Conservation (phyloP, 108 stramenopile species). For the Schizochytrium sp. region DNA sequence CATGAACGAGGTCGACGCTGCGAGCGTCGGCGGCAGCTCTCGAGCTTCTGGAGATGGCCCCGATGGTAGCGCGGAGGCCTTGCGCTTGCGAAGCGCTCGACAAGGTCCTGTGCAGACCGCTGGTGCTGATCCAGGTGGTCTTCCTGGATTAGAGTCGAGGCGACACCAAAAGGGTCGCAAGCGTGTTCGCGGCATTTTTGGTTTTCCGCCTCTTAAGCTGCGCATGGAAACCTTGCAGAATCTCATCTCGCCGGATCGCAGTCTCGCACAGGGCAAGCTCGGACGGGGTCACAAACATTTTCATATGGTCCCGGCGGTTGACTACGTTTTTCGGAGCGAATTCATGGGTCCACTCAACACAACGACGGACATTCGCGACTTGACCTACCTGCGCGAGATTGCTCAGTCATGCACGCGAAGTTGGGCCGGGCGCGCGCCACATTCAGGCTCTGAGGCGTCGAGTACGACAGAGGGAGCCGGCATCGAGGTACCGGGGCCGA, state of each 20-base stretch:
- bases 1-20: neutral
- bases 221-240: neutral
- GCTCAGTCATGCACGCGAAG: neutral
- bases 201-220: neutral
- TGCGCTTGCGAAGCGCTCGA: too few species aligned
- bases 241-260: neutral
- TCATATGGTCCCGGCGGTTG: neutral
- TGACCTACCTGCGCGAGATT: neutral
- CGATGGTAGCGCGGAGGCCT: neutral
- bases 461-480: too few species aligned
- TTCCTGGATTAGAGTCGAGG: neutral
- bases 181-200: neutral
- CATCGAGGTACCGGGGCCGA: too few species aligned
- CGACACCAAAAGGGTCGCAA: neutral
- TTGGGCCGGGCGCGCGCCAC: neutral
- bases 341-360: neutral
- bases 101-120: neutral
- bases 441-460: too few species aligned
- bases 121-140: neutral
- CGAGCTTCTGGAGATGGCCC: neutral
- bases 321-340: neutral
- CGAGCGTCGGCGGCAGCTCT: neutral
- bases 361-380: conserved; percentile 9
- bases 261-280: neutral
- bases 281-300: neutral